These are phyloP conservation scores for Pelargonium cotyledonis DNA, from an alignment of 441 rosid species.

Conservation along the genomic window DNA sequence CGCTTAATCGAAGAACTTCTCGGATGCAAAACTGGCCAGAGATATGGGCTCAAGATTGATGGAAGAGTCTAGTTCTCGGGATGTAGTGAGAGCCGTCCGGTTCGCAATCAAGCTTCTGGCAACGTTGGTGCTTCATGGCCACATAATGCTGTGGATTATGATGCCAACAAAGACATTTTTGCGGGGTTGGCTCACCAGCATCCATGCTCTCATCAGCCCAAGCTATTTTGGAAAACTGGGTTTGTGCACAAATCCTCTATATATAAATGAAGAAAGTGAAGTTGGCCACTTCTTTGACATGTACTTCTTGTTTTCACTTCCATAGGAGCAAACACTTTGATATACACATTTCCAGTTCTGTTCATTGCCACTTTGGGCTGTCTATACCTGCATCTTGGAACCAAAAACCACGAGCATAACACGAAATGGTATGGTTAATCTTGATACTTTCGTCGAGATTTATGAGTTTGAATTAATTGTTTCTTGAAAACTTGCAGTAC, in stretches of 20 bases:
- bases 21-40: background rate
- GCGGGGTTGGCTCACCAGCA: conserved; percentile 21
- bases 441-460: too few species aligned
- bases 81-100: background rate
- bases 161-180: conserved; percentile 40
- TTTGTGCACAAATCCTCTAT: background rate
- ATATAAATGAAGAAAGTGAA: too few species aligned
- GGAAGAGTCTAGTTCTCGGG: background rate
- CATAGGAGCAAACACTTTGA: conserved; percentile 38
- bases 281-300: too few species aligned
- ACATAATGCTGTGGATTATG: conserved; percentile 49
- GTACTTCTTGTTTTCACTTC: background rate
- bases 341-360: conserved; percentile 50
- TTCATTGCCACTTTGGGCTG: conserved; percentile 42
- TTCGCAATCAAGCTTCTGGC: conserved; percentile 24
- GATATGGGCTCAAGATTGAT: background rate
- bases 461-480: too few species aligned
- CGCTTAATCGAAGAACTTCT: background rate
- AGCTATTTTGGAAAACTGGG: conserved; percentile 40
- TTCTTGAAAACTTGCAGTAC: background rate
- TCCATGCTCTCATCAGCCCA: conserved; percentile 23
- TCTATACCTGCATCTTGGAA: conserved; percentile 42
- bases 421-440: background rate
- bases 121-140: conserved; percentile 30
- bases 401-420: conserved; percentile 11